Conservation (phyloP, 2,329 filamentous ascomycete species). For the Cucurbitaria berberidis region DNA sequence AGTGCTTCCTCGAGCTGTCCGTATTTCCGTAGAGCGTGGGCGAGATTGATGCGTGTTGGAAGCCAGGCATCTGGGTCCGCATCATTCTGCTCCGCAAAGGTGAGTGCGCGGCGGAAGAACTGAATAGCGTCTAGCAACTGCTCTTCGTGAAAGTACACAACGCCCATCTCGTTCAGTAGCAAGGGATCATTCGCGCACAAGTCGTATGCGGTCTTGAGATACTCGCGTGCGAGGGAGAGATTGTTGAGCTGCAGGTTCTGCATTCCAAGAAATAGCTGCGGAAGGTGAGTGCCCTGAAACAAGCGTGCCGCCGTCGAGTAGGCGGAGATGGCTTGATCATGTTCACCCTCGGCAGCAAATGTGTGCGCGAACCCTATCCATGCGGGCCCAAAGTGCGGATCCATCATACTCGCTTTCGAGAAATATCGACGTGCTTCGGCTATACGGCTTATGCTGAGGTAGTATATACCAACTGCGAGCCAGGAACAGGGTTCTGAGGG, state of each 20-base stretch:
- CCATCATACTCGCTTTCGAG: slow-evolving; percentile 96
- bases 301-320: slow-evolving; percentile 94
- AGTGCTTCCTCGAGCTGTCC: slow-evolving; percentile 74
- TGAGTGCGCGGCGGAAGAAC: slow-evolving; percentile 78
- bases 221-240: slow-evolving; percentile 90
- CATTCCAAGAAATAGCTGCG: slow-evolving; percentile 96
- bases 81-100: slow-evolving; percentile 79
- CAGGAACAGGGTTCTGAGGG: slow-evolving; percentile 91
- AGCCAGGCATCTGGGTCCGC: slow-evolving; percentile 84
- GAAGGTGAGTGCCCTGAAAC: slow-evolving; percentile 96
- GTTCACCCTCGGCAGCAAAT: slow-evolving; percentile 95
- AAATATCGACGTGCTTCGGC: slow-evolving; percentile 95
- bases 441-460: slow-evolving; percentile 85
- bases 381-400: slow-evolving; percentile 93
- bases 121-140: slow-evolving; percentile 75
- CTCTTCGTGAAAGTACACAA: slow-evolving; percentile 93
- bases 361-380: slow-evolving; percentile 99
- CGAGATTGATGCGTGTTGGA: slow-evolving; percentile 84
- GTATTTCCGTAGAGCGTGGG: slow-evolving; percentile 80
- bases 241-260: slow-evolving; percentile 97
- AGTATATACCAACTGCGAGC: slow-evolving; percentile 94
- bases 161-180: slow-evolving; percentile 92
- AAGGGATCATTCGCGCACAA: slow-evolving; percentile 86
- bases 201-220: slow-evolving; percentile 85
- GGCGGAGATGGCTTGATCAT: slow-evolving; percentile 96